Base-by-base conservation (phyloP, 2,329 filamentous ascomycete species). In the Xylaria hypoxylon region DNA sequence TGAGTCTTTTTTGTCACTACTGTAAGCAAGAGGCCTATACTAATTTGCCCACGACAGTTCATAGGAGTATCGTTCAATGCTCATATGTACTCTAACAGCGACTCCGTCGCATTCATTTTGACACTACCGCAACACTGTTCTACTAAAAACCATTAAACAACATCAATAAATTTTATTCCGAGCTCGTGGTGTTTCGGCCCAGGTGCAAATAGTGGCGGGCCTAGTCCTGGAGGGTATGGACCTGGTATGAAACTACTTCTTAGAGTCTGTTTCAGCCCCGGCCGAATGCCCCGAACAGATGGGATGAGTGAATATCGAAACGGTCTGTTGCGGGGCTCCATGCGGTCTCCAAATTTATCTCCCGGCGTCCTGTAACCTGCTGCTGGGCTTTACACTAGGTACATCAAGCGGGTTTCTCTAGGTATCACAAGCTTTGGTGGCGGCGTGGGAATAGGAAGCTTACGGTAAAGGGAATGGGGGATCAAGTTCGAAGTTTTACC, bases 301-400 rank as follows among this genome's bases (percentile, higher is more conserved):
- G 45, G 66, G 51, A 56, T 59, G 35, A 56, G 52, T 19, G 59
- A 59, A 53, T 24, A 11, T 52, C 48, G 26, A 58, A 44, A 58
- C 40, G 42, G 50, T 38, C 19, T 60, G 15, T 50, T 48, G 64
- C 60, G 64, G 67, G 63, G 57, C 56, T 56, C 64, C 63, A 67
- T 68, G 67, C 67, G 60, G 65, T 68, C 61, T 67, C 61, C 64
- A 67, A 67, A 67, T 59, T 64, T 67, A 64, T 67, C 64, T 67
- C 58, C 64, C 65, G 60, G 51, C 45, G 33, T 31, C 42, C 55
- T 51, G 35, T 58, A 45, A 63, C 60, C 38, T 51, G 24, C 33
- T 40, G 31, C 35, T 42, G 51, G 31, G 22, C 52, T 42, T 22
- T 8, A 28, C 51, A 26, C 26, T 2, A 35, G 15, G 35, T n/a